These are phyloP conservation scores for Stemphylium beticola DNA, from an alignment of 2,329 filamentous ascomycete genomes.

Conservation along the genomic window DNA sequence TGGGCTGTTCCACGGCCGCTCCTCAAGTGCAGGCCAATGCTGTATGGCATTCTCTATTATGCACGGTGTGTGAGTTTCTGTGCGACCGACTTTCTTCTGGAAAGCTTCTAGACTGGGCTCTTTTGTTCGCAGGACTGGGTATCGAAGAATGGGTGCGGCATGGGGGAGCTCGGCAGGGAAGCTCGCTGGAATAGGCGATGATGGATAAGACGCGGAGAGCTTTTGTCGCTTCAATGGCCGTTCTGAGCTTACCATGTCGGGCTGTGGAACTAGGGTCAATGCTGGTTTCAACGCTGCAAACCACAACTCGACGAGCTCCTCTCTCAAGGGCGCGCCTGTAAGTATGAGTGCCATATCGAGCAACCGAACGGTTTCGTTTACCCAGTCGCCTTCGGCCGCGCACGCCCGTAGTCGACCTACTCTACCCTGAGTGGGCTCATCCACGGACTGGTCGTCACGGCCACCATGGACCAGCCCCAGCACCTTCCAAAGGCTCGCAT, in stretches of 20 bases:
- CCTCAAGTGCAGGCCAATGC: slow-evolving; percentile 79
- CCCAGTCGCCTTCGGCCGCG: slow-evolving; percentile 45
- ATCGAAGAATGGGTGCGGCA: slow-evolving; percentile 15
- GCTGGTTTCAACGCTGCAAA: slow-evolving; percentile 55
- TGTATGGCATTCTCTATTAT: slow-evolving; percentile 70
- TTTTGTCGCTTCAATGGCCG: slow-evolving; percentile 29
- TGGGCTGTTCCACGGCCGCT: slow-evolving; percentile 73
- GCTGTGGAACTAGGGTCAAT: background rate
- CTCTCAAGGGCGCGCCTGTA: slow-evolving; percentile 54
- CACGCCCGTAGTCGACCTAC: slow-evolving; percentile 21
- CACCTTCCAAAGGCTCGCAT: slow-evolving; percentile 71
- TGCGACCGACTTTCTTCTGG: slow-evolving; percentile 33
- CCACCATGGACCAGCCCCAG: slow-evolving; percentile 31
- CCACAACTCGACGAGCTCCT: slow-evolving; percentile 53
- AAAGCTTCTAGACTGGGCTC: slow-evolving; percentile 34
- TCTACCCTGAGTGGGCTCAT: background rate
- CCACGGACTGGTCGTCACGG: background rate
- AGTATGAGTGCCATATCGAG: slow-evolving; percentile 81
- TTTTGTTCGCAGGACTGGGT: slow-evolving; percentile 29
- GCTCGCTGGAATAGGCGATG: slow-evolving; percentile 4
- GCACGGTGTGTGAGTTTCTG: slow-evolving; percentile 58
- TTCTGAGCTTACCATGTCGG: background rate
- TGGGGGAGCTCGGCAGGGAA: slow-evolving; percentile 26
- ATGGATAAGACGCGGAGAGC: background rate
- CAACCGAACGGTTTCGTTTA: slow-evolving; percentile 66